Percentiles rank a stretch among this genome's conserved stretches.
Conservation (phyloP, 2,329 filamentous ascomycete species). For the Cytospora schulzeri region DNA sequence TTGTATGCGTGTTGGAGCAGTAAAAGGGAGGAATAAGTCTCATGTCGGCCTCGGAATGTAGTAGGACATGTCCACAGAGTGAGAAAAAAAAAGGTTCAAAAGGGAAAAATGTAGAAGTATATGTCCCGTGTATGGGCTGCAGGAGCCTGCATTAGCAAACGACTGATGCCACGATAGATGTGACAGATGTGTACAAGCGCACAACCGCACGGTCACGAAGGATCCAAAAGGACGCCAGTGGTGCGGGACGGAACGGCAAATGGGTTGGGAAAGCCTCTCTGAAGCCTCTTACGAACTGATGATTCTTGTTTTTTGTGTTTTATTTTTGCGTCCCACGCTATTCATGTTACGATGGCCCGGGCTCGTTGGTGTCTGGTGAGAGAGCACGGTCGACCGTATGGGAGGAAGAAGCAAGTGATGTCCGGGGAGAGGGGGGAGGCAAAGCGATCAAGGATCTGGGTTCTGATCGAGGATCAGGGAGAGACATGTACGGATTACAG, state of each 20-base stretch:
- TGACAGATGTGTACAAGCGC: conserved; percentile 9
- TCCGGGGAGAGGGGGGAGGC: not conserved
- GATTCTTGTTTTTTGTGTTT: conserved; percentile 4
- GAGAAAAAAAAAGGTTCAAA: not conserved
- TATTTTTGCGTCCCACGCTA: not conserved
- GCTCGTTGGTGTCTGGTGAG: not conserved
- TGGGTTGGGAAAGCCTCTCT: not conserved
- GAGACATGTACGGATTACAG: not conserved
- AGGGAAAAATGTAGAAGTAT: not conserved
- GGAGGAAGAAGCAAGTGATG: conserved; percentile 17
- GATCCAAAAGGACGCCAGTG: conserved; percentile 4
- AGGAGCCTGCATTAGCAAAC: conserved; percentile 17
- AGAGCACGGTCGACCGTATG: conserved; percentile 10
- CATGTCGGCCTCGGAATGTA: conserved; percentile 19
- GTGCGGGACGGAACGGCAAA: conserved; percentile 11
- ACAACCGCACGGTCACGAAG: conserved; percentile 1
- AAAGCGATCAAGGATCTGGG: not conserved
- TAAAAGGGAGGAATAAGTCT: conserved; percentile 12
- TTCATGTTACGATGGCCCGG: not conserved
- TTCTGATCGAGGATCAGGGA: not conserved
- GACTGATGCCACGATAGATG: conserved; percentile 3
- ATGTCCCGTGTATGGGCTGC: conserved; percentile 17
- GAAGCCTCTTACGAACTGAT: conserved; percentile 12
- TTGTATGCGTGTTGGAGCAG: not conserved
- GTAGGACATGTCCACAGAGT: conserved; percentile 8